Conservation (phyloP, 2,329 filamentous ascomycete genomes). For the Emericellopsis atlantica region DNA sequence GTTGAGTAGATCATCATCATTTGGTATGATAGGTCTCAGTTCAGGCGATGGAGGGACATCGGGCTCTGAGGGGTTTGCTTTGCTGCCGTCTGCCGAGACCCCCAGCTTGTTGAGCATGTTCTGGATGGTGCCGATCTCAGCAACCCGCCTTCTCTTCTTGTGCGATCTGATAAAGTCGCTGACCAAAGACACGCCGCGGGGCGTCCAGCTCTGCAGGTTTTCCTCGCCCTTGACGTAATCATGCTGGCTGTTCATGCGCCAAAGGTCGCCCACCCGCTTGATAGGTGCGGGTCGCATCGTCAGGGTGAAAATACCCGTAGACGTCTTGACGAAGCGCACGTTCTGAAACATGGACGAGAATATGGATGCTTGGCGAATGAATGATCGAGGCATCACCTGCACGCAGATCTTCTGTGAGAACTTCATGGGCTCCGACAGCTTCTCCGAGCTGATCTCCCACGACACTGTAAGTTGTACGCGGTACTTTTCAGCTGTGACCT, state of each 20-base stretch:
- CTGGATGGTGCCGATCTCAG: constrained; percentile 69
- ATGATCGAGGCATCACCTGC: constrained; percentile 73
- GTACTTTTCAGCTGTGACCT: constrained; percentile 84
- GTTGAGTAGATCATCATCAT: constrained; percentile 44
- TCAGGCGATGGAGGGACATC: constrained; percentile 21
- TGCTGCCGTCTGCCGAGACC: constrained; percentile 25
- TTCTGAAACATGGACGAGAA: constrained; percentile 80
- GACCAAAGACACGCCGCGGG: constrained; percentile 82
- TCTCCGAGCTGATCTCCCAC: constrained; percentile 77
- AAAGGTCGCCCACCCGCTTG: constrained; percentile 83
- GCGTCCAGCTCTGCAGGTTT: constrained; percentile 69
- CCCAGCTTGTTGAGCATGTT: constrained; percentile 50
- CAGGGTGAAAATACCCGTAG: constrained; percentile 75
- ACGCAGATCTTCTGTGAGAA: constrained; percentile 73
- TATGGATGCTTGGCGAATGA: constrained; percentile 76
- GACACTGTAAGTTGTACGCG: constrained; percentile 76
- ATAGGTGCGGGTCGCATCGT: constrained; percentile 79
- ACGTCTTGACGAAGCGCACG: constrained; percentile 75
- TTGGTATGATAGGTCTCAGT: constrained; percentile 29
- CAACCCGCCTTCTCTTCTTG: constrained; percentile 60
- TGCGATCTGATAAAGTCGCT: constrained; percentile 69
- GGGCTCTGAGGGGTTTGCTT: constrained; percentile 18
- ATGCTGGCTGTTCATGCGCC: constrained; percentile 90
- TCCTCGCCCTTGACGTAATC: constrained; percentile 97
- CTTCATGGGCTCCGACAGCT: constrained; percentile 75